phyloP scores from a whole-genome alignment of 202 grass and related monocot species.

The Schoenoplectus tabernaemontani region DNA sequence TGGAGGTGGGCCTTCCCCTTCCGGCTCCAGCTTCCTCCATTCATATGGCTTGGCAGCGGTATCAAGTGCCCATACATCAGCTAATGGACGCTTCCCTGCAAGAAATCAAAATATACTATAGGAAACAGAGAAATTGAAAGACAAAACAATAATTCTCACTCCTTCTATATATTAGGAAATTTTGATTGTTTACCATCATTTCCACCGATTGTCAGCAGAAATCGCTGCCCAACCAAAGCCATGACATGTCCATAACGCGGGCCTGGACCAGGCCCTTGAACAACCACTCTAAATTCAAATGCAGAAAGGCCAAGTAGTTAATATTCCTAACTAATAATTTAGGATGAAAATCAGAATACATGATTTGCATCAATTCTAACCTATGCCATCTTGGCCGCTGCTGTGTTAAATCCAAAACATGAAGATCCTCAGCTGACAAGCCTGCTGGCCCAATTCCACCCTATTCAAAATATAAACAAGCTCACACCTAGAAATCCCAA shows the following conservation, averaged over 20 bases:
- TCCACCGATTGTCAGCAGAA: slow-evolving; percentile 96
- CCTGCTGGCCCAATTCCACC: slow-evolving; percentile 98
- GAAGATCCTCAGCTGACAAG: slow-evolving; percentile 98
- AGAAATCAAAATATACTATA: slow-evolving; percentile 23
- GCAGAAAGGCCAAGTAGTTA: slow-evolving; percentile 26
- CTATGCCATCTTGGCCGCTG: slow-evolving; percentile 93
- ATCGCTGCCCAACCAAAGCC: slow-evolving; percentile 98
- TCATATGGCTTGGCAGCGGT: slow-evolving; percentile 98
- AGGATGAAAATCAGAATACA: slow-evolving; percentile 21
- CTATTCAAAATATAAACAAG: slow-evolving; percentile 33
- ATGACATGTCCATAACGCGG: slow-evolving; percentile 99
- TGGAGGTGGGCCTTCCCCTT: slow-evolving; percentile 96
- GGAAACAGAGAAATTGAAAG: slow-evolving; percentile 6
- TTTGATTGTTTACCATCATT: slow-evolving; percentile 61
- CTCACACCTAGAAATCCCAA: not conserved
- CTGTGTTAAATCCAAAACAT: slow-evolving; percentile 98
- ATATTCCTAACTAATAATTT: slow-evolving; percentile 22
- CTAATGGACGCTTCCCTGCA: slow-evolving; percentile 82
- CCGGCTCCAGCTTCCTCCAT: slow-evolving; percentile 99
- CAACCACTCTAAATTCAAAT: slow-evolving; percentile 65
- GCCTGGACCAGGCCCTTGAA: slow-evolving; percentile 97
- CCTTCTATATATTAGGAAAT: slow-evolving; percentile 5
- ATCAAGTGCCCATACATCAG: slow-evolving; percentile 98
- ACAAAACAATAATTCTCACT: too few species aligned
- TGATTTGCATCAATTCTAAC: slow-evolving; percentile 37